Conservation (phyloP, 1,284 basidiomycete species). For the Trichosporon faecale region DNA sequence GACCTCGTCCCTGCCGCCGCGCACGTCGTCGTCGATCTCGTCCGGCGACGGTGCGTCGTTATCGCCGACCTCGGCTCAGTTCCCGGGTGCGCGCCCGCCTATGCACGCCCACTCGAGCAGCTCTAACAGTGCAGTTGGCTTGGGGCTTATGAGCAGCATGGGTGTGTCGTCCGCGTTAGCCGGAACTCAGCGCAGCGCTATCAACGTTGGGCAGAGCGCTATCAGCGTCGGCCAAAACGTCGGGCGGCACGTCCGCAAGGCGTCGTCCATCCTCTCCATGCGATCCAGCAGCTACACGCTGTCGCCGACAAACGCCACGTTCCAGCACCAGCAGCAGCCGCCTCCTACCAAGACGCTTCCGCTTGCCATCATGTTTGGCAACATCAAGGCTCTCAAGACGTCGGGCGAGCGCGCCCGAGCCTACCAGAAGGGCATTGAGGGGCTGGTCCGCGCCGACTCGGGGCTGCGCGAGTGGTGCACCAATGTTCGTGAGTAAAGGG, state of each 20-base stretch:
- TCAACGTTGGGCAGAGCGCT: neutral
- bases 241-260: slow-evolving; percentile 23
- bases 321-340: slow-evolving; percentile 5
- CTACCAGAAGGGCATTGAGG: slow-evolving; percentile 81
- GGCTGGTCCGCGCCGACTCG: slow-evolving; percentile 70
- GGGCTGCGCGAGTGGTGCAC: slow-evolving; percentile 74
- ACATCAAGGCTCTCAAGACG: slow-evolving; percentile 62
- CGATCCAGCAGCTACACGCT: slow-evolving; percentile 22
- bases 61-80: slow-evolving; percentile 13
- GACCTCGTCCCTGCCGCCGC: slow-evolving; percentile 49
- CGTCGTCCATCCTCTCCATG: slow-evolving; percentile 36
- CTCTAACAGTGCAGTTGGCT: slow-evolving; percentile 4
- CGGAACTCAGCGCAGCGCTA: neutral
- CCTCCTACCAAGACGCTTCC: slow-evolving; percentile 57
- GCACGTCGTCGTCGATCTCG: slow-evolving; percentile 18
- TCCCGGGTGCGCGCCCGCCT: neutral
- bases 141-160: slow-evolving; percentile 7
- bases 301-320: slow-evolving; percentile 23
- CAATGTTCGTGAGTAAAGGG: slow-evolving; percentile 58
- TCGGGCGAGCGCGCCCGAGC: slow-evolving; percentile 68
- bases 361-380: slow-evolving; percentile 68
- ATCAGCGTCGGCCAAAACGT: slow-evolving; percentile 12
- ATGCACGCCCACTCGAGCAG: slow-evolving; percentile 3
- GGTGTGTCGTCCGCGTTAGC: slow-evolving; percentile 4
- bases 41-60: slow-evolving; percentile 1